Conservation (phyloP, 2,329 filamentous ascomycete species). For the Pestalotiopsis sp. region DNA sequence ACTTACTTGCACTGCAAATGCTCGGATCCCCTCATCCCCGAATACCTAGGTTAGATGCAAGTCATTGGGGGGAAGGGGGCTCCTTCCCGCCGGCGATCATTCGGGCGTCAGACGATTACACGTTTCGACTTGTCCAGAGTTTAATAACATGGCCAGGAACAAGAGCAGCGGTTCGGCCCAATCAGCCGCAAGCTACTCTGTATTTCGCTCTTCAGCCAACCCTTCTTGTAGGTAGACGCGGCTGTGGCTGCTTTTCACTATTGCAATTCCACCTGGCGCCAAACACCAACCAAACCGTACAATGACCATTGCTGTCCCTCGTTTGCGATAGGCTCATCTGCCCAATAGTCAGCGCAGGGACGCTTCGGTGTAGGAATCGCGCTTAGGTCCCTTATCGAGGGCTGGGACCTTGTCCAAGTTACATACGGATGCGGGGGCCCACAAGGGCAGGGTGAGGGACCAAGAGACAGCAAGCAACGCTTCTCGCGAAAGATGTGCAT, state of each 20-base stretch:
- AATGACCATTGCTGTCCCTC: neutral
- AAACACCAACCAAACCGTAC: neutral
- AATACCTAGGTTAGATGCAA: constrained; percentile 6
- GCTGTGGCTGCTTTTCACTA: neutral
- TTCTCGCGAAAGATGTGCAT: neutral
- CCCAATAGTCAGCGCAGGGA: neutral
- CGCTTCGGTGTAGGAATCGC: neutral
- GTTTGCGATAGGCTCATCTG: neutral
- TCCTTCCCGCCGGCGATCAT: constrained; percentile 3
- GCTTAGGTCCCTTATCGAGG: neutral
- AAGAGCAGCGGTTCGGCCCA: neutral
- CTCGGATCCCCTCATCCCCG: constrained; percentile 9
- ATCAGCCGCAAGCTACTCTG: neutral
- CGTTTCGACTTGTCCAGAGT: constrained; percentile 6
- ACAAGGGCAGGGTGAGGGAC: neutral
- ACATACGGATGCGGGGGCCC: neutral
- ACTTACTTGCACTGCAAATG: neutral
- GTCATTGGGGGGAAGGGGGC: neutral
- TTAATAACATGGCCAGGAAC: neutral
- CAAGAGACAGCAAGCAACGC: neutral
- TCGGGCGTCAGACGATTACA: constrained; percentile 7
- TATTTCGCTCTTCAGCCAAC: neutral
- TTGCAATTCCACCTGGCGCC: neutral
- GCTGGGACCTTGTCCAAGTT: neutral
- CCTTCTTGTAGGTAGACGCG: too few relatives aligned